phyloP scores from a whole-genome alignment of 495 filamentous ascomycete species.

The Xylaria palmicola region DNA sequence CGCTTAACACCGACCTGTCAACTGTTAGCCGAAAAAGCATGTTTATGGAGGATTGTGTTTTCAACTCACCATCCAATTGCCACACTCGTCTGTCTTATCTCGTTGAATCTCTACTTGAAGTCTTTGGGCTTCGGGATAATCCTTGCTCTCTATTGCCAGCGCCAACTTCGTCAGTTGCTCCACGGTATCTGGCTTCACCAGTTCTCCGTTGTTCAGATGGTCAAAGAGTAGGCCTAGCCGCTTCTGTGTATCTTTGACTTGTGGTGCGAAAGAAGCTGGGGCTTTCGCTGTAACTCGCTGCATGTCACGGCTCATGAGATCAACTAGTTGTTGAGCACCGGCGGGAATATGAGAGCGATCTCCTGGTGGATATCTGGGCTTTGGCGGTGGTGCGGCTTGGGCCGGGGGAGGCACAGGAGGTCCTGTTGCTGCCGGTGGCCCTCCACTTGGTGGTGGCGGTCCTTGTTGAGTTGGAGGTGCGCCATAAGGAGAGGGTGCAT shows the following conservation, averaged over 20 bases:
- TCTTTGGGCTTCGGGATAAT: constrained; percentile 72
- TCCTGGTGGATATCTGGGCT: constrained; percentile 72
- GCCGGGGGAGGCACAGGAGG: constrained; percentile 53
- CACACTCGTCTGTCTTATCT: constrained; percentile 80
- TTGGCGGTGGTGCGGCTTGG: constrained; percentile 32
- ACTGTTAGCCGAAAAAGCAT: constrained; percentile 24
- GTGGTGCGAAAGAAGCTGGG: constrained; percentile 73
- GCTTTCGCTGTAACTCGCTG: constrained; percentile 81
- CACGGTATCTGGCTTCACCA: constrained; percentile 81
- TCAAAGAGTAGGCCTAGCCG: constrained; percentile 89
- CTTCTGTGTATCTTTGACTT: constrained; percentile 92
- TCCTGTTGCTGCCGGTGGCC: constrained; percentile 42
- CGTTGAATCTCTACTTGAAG: constrained; percentile 81
- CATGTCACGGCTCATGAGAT: constrained; percentile 81
- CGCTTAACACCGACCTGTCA: constrained; percentile 83
- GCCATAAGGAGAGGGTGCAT: constrained; percentile 42
- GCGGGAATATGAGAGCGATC: constrained; percentile 88
- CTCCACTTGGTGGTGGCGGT: constrained; percentile 46
- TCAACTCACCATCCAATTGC: constrained; percentile 89
- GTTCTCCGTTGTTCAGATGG: constrained; percentile 91
- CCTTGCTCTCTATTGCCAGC: constrained; percentile 62
- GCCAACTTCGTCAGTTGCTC: constrained; percentile 61
- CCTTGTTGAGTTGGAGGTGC: constrained; percentile 28
- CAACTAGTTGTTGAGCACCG: constrained; percentile 70
- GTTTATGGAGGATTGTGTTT: background rate